Evolutionary conservation across 2,329 filamentous ascomycete genomes (phyloP).

Genomic region (Penicillium nordicum): DNA sequence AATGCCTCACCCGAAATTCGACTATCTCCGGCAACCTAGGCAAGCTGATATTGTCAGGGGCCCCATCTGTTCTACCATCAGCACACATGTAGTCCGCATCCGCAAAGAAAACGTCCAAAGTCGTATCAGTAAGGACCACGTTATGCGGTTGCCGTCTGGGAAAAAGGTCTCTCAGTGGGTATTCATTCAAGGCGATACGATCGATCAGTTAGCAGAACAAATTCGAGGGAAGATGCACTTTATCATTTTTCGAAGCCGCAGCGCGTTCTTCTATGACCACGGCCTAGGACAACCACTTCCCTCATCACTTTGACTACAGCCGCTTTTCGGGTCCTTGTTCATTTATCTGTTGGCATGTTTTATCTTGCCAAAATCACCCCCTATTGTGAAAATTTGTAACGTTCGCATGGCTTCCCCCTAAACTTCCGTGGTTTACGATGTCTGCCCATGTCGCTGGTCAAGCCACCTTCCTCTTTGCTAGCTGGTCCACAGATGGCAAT

Average conservation of each 20-base stretch:
- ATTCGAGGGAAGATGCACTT: conserved; percentile 3
- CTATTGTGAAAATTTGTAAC: too few relatives aligned
- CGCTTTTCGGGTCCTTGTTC: too few relatives aligned
- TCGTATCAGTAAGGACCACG: background rate
- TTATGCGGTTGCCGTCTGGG: conserved; percentile 1
- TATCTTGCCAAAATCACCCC: too few relatives aligned
- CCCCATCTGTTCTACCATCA: background rate
- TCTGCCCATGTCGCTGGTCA: too few relatives aligned
- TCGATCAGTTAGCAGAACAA: background rate
- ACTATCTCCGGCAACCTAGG: background rate
- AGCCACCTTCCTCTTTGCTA: too few relatives aligned
- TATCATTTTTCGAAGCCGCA: background rate
- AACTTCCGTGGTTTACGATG: too few relatives aligned
- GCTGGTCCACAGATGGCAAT: too few relatives aligned
- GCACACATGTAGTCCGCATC: background rate
- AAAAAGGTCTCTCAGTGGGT: background rate
- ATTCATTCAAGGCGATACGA: background rate
- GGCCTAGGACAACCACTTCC: too few relatives aligned
- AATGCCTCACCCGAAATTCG: background rate
- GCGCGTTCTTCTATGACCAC: too few relatives aligned
- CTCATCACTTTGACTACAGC: too few relatives aligned
- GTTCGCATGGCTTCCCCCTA: too few relatives aligned
- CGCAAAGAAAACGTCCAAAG: conserved; percentile 2
- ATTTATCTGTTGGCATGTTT: too few relatives aligned
- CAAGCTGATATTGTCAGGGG: background rate